phyloP scores from a whole-genome alignment of 2,329 filamentous ascomycete species.

The Cladosporium cucumerinum region DNA sequence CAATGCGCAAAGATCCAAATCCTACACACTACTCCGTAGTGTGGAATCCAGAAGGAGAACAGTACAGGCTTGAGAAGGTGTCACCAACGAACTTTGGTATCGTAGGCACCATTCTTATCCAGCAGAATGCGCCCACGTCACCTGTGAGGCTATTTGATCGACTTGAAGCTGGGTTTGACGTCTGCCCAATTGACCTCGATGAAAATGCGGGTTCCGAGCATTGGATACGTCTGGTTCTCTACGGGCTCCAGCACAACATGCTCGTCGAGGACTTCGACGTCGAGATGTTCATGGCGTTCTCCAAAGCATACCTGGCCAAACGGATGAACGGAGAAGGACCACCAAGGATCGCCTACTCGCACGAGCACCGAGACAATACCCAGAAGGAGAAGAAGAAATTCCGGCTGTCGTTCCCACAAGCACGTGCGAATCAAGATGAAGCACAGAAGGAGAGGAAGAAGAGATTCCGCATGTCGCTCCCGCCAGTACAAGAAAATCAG shows the following conservation, averaged over 20 bases:
- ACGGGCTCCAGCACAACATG: slow-evolving; percentile 18
- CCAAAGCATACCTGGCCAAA: slow-evolving; percentile 19
- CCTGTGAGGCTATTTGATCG: slow-evolving; percentile 9
- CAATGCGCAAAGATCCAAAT: slow-evolving; percentile 15
- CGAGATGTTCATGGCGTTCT: slow-evolving; percentile 22
- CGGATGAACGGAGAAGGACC: slow-evolving; percentile 18
- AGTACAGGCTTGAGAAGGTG: slow-evolving; percentile 12
- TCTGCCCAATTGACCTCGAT: not conserved
- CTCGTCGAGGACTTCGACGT: slow-evolving; percentile 20
- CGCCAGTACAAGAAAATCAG: not conserved
- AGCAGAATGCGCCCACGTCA: slow-evolving; percentile 14
- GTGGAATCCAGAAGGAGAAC: slow-evolving; percentile 6
- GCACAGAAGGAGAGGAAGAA: slow-evolving; percentile 14
- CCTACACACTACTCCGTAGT: slow-evolving; percentile 18
- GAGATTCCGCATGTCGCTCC: not conserved
- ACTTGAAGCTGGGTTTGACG: slow-evolving; percentile 16
- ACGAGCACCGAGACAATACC: slow-evolving; percentile 11
- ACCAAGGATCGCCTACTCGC: slow-evolving; percentile 16
- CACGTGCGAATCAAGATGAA: not conserved
- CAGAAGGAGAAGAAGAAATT: slow-evolving; percentile 18
- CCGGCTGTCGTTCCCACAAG: slow-evolving; percentile 14
- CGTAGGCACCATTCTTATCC: slow-evolving; percentile 21
- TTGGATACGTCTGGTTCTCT: slow-evolving; percentile 19
- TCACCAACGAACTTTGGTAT: slow-evolving; percentile 17
- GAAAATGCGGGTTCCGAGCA: slow-evolving; percentile 12